Base-by-base conservation (phyloP, 1,139 yeast genomes). In the Candida glucosophila region DNA sequence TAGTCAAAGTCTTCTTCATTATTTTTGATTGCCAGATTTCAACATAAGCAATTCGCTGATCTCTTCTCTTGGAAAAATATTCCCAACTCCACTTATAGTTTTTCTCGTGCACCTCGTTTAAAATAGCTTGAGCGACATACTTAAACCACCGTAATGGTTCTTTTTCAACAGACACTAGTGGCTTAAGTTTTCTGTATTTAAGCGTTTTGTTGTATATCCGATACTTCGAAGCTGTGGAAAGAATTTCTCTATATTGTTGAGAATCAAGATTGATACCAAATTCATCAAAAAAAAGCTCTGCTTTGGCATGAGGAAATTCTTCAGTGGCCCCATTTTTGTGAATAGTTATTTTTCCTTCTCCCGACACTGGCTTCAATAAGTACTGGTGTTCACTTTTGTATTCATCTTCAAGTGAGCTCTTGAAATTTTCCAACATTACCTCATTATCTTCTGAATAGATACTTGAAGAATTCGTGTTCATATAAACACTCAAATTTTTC, bases 21-120 rank as follows among this genome's bases (percentile, higher is more conserved):
- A 77, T 65, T 33, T 67, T 60, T 7, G 29, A 24, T 39, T 73
- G 78, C 80, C 88, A 90, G 1, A 83, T 55, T 9, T 48, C 49
- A n/a, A 81, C 65, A 49, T 92, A 92, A 2, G 62, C 54, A 30
- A 65, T 67, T 39, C 96, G 63, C 43, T 80, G 77, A 32, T 80
- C 81, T 36, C 94, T 61, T 41, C 94, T 67, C 30, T 63, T 66
- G 27, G 71, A 71, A 38, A 90, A 74, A 43, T 72, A 70, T 2
- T 69, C 92, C 98, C 98, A 92, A 20, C 86, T 76, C 93, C 95
- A 83, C 42, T 72, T 76, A 37, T 76, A 69, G 42, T 82, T 74
- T 40, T 67, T 73, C 35, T 83, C 90, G 39, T 81, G 95, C 19
- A 92, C 77, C 47, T 86, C 95, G 32, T 73, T 63, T 27, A 73